These are phyloP conservation scores for Candida koratica DNA, from an alignment of 805 yeast genomes.

Conservation along the genomic window DNA sequence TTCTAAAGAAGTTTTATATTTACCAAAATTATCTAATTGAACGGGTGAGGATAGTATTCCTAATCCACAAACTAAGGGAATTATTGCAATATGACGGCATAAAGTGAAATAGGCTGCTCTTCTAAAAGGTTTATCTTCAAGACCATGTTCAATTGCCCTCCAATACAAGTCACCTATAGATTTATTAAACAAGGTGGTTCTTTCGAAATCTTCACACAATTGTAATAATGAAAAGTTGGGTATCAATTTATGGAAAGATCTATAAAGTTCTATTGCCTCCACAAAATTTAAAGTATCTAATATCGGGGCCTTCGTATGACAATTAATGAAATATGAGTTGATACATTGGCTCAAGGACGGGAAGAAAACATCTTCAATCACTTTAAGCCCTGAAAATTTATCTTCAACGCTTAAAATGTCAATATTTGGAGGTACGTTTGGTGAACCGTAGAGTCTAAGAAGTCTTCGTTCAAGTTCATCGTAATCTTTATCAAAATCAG, in stretches of 20 bases:
- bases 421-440: not conserved
- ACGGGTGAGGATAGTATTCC: constrained; percentile 30
- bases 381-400: constrained; percentile 12
- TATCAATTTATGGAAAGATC: constrained; percentile 18
- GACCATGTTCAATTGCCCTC: constrained; percentile 14
- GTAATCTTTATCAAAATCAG: constrained; percentile 8
- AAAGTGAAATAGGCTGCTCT: constrained; percentile 19
- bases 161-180: constrained; percentile 9
- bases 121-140: constrained; percentile 19
- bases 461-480: constrained; percentile 9
- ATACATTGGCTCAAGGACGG: constrained; percentile 13
- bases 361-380: constrained; percentile 20
- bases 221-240: constrained; percentile 19
- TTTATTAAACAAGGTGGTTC: constrained; percentile 14
- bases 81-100: constrained; percentile 23
- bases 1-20: constrained; percentile 23
- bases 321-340: constrained; percentile 29
- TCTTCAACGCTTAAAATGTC: constrained; percentile 12
- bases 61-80: constrained; percentile 29
- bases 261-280: constrained; percentile 27
- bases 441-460: constrained; percentile 1
- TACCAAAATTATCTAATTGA: constrained; percentile 31
- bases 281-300: constrained; percentile 27
- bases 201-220: constrained; percentile 12
- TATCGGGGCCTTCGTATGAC: constrained; percentile 32